A percentile compares a stretch with the other conserved stretches of the same genome.
phyloP scores from a whole-genome alignment of 495 filamentous ascomycete species.

The Aspergillus ostianus region DNA sequence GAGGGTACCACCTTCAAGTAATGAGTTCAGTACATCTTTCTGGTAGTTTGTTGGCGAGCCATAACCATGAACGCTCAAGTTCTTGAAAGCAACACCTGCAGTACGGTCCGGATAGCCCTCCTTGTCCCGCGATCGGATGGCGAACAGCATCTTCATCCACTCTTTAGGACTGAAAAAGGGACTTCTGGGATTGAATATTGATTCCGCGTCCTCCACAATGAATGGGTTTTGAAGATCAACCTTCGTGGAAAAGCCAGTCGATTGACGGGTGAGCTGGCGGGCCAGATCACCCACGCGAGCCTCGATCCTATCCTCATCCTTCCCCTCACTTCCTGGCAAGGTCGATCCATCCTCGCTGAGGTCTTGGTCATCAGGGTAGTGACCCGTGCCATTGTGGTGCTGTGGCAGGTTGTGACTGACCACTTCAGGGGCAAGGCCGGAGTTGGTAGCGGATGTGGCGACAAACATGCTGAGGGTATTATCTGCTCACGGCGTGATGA shows the following conservation, averaged over 20 bases:
- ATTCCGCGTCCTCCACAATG: constrained; percentile 18
- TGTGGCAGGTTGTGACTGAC: too few species aligned
- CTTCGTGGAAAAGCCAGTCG: constrained; percentile 19
- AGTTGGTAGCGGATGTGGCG: too few species aligned
- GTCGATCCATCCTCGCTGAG: constrained; percentile 21
- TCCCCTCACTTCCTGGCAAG: constrained; percentile 3
- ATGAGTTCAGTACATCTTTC: constrained; percentile 61
- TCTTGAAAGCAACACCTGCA: constrained; percentile 37
- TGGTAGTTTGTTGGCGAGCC: constrained; percentile 68
- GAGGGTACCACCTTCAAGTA: constrained; percentile 42
- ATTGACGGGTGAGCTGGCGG: constrained; percentile 20
- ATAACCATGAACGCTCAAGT: constrained; percentile 67
- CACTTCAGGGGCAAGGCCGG: too few species aligned
- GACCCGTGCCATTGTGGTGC: too few species aligned
- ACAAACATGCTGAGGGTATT: too few species aligned
- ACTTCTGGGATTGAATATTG: constrained; percentile 26
- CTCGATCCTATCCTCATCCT: constrained; percentile 14
- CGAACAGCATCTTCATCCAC: constrained; percentile 30
- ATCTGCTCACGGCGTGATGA: too few species aligned
- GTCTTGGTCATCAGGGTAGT: constrained; percentile 5
- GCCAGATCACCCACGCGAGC: constrained; percentile 17
- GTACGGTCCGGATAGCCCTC: constrained; percentile 22
- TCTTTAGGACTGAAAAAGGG: constrained; percentile 27
- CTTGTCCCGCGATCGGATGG: constrained; percentile 22
- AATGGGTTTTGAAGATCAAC: constrained; percentile 20